phyloP scores from a whole-genome alignment of 2,329 filamentous ascomycete genomes.

The Colletotrichum ledebouriae region DNA sequence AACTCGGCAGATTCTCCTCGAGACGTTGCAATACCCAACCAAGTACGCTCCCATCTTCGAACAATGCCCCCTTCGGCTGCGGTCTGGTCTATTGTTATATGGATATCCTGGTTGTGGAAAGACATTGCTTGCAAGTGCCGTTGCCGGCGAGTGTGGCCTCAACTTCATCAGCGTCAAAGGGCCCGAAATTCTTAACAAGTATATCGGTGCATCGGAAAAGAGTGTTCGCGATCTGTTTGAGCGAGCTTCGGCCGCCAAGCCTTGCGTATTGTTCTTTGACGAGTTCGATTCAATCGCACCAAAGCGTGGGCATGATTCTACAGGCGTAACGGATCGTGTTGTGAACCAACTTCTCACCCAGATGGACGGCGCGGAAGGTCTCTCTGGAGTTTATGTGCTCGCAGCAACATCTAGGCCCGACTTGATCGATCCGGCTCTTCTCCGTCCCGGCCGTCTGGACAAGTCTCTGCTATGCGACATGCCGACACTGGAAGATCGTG shows the following conservation, averaged over 20 bases:
- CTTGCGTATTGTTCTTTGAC: constrained; percentile 97
- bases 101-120: constrained; percentile 97
- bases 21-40: constrained; percentile 96
- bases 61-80: constrained; percentile 92
- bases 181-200: constrained; percentile 98
- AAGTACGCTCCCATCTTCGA: constrained; percentile 98
- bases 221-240: constrained; percentile 96
- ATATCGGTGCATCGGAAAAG: constrained; percentile 98
- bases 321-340: constrained; percentile 97
- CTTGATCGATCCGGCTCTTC: constrained; percentile 91
- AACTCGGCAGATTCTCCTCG: constrained; percentile 90
- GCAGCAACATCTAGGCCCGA: constrained; percentile 95
- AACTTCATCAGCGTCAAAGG: constrained; percentile 99
- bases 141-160: constrained; percentile 96
- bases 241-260: constrained; percentile 88
- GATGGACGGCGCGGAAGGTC: constrained; percentile 97
- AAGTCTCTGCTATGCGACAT: constrained; percentile 95
- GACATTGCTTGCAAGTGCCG: constrained; percentile 92
- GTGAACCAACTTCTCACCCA: constrained; percentile 98
- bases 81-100: constrained; percentile 92
- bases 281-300: constrained; percentile 99
- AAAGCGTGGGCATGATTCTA: constrained; percentile 96
- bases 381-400: constrained; percentile 95
- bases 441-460: constrained; percentile 92
- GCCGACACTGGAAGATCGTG: constrained; percentile 81